Percentiles rank a stretch among this genome's conserved stretches.
phyloP scores from a whole-genome alignment of 768 basidiomycete species.

The Russula foetens region DNA sequence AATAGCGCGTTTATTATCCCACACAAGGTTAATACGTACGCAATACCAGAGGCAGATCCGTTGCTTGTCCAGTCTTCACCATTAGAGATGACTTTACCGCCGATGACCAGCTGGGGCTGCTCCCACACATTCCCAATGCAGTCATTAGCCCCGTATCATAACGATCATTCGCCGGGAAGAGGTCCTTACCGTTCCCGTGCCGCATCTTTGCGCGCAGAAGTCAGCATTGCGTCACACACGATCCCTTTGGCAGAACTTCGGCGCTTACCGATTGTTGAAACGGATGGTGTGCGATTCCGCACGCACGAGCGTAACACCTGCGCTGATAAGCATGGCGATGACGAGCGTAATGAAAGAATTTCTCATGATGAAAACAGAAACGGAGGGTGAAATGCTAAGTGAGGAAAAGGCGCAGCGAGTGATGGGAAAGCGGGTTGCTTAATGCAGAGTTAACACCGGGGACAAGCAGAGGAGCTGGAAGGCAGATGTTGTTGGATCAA shows the following conservation, averaged over 20 bases:
- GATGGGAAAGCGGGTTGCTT: too few species aligned
- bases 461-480: too few species aligned
- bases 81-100: slow-evolving; percentile 32
- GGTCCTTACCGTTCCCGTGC: slow-evolving; percentile 31
- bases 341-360: neutral
- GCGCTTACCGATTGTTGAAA: slow-evolving; percentile 1
- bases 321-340: neutral
- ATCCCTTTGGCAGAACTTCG: too few species aligned
- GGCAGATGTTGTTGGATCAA: too few species aligned
- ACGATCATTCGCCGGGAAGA: neutral
- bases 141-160: neutral
- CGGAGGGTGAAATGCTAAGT: too few species aligned
- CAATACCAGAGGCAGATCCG: neutral
- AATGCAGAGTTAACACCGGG: too few species aligned
- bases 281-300: slow-evolving; percentile 3
- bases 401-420: too few species aligned
- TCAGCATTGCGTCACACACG: neutral
- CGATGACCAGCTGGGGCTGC: slow-evolving; percentile 34
- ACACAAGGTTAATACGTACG: slow-evolving; percentile 19
- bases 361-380: too few species aligned
- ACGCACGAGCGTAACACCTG: neutral
- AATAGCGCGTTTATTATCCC: slow-evolving; percentile 34
- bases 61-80: slow-evolving; percentile 25
- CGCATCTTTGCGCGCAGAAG: slow-evolving; percentile 29
- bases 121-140: neutral